Percentiles rank a stretch among this genome's conserved stretches.
These are phyloP conservation scores for Wickerhamiella occidentalis DNA, from an alignment of 805 yeast genomes.

Conservation along the genomic window DNA sequence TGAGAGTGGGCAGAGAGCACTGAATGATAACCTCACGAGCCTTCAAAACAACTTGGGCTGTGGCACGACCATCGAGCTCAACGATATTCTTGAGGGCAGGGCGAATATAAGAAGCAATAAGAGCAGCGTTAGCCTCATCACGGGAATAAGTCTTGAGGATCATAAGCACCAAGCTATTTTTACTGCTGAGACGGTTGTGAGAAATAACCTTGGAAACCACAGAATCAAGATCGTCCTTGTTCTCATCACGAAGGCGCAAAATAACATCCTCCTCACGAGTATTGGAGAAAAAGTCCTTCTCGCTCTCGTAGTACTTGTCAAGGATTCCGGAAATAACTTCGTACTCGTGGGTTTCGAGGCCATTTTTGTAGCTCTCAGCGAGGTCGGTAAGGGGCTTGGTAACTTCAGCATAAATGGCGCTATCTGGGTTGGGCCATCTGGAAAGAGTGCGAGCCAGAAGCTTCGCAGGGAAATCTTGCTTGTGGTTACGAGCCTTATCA, in stretches of 20 bases:
- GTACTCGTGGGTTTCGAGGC: conserved; percentile 76
- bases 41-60: conserved; percentile 87
- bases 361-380: conserved; percentile 57
- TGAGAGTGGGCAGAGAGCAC: conserved; percentile 90
- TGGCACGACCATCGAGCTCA: conserved; percentile 76
- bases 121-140: conserved; percentile 56
- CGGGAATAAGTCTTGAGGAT: conserved; percentile 75
- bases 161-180: conserved; percentile 79
- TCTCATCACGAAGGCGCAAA: conserved; percentile 74
- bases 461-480: conserved; percentile 88
- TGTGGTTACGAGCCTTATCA: conserved; percentile 50
- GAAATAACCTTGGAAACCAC: conserved; percentile 70
- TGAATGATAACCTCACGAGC: conserved; percentile 94
- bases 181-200: conserved; percentile 86
- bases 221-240: conserved; percentile 58
- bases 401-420: conserved; percentile 39
- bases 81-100: conserved; percentile 66
- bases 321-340: conserved; percentile 57
- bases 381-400: conserved; percentile 65
- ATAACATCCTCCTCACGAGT: conserved; percentile 78
- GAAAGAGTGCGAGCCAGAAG: conserved; percentile 62
- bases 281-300: conserved; percentile 46
- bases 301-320: conserved; percentile 64
- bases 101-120: conserved; percentile 55
- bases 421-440: conserved; percentile 46